Percentiles rank a stretch among this genome's conserved stretches.
Evolutionary conservation across 1,139 yeast genomes (phyloP).

Genomic region (Magnusiomyces clavatus): DNA sequence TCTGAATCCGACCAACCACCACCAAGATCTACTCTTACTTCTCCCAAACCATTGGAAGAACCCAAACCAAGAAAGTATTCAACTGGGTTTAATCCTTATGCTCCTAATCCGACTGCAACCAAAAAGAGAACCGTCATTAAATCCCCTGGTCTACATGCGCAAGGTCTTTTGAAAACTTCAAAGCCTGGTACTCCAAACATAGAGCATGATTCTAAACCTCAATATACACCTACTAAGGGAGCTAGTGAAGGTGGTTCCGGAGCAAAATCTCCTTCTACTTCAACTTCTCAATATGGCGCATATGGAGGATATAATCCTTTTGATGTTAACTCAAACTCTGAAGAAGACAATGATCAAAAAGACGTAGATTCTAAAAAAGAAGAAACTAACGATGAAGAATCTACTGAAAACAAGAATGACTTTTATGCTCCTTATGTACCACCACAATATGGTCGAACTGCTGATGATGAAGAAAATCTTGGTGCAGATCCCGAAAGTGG

Average conservation of each 20-base stretch:
- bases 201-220: no score
- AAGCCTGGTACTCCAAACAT: no score
- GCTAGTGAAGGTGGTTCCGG: no score
- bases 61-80: no score
- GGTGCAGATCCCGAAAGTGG: constrained; percentile 15
- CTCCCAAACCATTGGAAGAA: background rate
- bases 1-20: background rate
- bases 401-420: background rate
- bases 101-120: constrained; percentile 1
- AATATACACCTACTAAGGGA: no score
- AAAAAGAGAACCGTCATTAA: constrained; percentile 2
- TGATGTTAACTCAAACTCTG: constrained; percentile 3
- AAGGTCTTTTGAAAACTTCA: no score
- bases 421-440: constrained; percentile 13
- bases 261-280: no score
- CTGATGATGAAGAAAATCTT: constrained; percentile 38
- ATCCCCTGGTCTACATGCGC: constrained; percentile 1
- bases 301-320: constrained; percentile 9
- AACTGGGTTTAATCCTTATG: constrained; percentile 6
- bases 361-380: constrained; percentile 1
- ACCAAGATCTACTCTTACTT: background rate
- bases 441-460: constrained; percentile 34
- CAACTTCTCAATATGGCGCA: no score
- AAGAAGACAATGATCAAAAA: background rate
- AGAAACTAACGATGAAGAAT: constrained; percentile 4